Base-by-base conservation (phyloP, 768 basidiomycete species). In the Leccinum aurantiacum region DNA sequence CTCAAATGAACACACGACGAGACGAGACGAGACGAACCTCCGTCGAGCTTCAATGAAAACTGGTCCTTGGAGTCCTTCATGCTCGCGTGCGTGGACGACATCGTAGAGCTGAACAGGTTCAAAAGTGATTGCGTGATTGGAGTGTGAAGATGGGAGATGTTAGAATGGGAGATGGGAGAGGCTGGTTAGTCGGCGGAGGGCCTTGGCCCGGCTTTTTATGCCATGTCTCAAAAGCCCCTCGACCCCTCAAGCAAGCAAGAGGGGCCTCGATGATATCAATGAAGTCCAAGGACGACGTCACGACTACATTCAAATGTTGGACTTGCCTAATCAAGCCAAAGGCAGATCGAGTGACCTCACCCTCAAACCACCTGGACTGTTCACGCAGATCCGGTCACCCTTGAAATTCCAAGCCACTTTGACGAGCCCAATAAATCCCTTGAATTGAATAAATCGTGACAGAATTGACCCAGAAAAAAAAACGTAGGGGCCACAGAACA, bases 11-110 rank as follows among this genome's bases (percentile, higher is more conserved):
- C 47, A 9, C n/a, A 5, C 5, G 10, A 49, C 4, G 17, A 10
- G 10, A 44, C 17, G 9, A 8, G 29, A 29, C 29, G 10, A 44
- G 3, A 65, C 74, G 24, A 31, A 79, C 78, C 74, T 1, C 59
- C 8, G 10, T 19, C n/a, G 9, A 79, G 67, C 14, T 64, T 66
- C 59, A 76, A 48, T 3, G 13, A 6, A 56, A 64, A 69, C 22
- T n/a, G 17, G 11, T 17, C 4, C 17, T 25, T 15, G 25, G 47
- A 48, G 24, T 13, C 8, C 17, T 25, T 15, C 14, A 24, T 25
- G 47, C 41, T n/a, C 6, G 49, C 9, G 3, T 52, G 3, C 0
- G 8, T 0, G 1, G 58, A 4, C 1, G 63, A 54, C 70, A 70
- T 71, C 1, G 5, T 60, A 9, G 37, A 15, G 0, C 14, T 24